Percentiles rank a stretch among this genome's conserved stretches.
Conservation (phyloP, 176 grass and related monocot species). For the Carex cristatella region DNA sequence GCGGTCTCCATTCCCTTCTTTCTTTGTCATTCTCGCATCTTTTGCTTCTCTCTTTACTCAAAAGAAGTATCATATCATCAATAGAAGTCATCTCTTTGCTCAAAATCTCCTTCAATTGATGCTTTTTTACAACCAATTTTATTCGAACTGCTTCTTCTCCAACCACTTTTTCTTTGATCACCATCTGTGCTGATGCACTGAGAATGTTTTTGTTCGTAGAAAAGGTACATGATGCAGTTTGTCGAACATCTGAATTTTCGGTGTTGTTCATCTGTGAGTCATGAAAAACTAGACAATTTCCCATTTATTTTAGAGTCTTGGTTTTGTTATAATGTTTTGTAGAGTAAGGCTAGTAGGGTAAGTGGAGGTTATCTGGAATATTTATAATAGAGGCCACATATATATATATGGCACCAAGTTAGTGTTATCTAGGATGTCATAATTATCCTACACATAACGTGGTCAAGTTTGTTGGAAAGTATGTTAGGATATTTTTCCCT, state of each 20-base stretch:
- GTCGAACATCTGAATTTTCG: slow-evolving; percentile 16
- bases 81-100: slow-evolving; percentile 16
- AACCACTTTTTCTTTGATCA: slow-evolving; percentile 6
- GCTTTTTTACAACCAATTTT: slow-evolving; percentile 33
- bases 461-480: slow-evolving; percentile 9
- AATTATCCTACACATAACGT: background rate
- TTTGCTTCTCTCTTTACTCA: background rate
- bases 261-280: slow-evolving; percentile 25
- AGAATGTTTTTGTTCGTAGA: background rate
- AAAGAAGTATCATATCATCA: slow-evolving; percentile 27
- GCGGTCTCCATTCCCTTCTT: slow-evolving; percentile 24
- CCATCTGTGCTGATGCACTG: slow-evolving; percentile 8
- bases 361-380: background rate
- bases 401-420: background rate
- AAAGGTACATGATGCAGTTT: background rate
- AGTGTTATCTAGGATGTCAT: slow-evolving; percentile 11
- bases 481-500: background rate
- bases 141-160: slow-evolving; percentile 27
- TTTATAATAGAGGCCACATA: background rate
- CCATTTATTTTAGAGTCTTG: slow-evolving; percentile 23
- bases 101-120: slow-evolving; percentile 33
- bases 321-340: background rate
- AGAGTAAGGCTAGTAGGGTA: background rate
- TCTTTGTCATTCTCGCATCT: background rate
- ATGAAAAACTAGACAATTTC: slow-evolving; percentile 40